These are phyloP conservation scores for Aspergillus carlsbadensis DNA, from an alignment of 495 filamentous ascomycete genomes.

Conservation along the genomic window DNA sequence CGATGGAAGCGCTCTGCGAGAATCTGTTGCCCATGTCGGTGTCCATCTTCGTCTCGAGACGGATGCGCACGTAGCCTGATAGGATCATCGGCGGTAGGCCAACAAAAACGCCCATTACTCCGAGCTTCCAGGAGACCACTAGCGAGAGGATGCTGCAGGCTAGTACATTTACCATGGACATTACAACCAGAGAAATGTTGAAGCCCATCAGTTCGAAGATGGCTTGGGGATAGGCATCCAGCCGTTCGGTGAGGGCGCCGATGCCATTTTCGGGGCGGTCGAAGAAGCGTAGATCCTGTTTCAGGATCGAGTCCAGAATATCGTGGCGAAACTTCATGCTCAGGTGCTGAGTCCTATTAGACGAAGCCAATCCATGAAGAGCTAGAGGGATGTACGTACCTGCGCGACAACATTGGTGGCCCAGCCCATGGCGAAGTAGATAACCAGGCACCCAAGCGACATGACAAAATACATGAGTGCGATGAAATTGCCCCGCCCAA, in stretches of 20 bases:
- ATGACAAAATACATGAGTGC: constrained; percentile 63
- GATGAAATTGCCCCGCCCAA: constrained; percentile 48
- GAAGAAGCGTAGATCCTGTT: constrained; percentile 89
- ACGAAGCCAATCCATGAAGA: constrained; percentile 15
- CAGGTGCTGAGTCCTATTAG: constrained; percentile 59
- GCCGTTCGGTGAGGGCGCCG: constrained; percentile 68
- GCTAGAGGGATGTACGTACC: constrained; percentile 44
- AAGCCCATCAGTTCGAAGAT: constrained; percentile 75
- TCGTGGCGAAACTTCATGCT: constrained; percentile 75
- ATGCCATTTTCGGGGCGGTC: constrained; percentile 80
- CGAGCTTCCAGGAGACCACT: constrained; percentile 55
- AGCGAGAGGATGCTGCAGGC: constrained; percentile 24
- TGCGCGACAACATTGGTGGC: constrained; percentile 47
- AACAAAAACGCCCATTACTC: constrained; percentile 48
- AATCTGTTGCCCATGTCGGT: constrained; percentile 53
- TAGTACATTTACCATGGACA: constrained; percentile 54
- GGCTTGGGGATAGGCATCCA: constrained; percentile 74
- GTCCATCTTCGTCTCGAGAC: constrained; percentile 71
- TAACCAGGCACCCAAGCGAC: constrained; percentile 45
- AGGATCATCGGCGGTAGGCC: constrained; percentile 29
- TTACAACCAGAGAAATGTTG: constrained; percentile 77
- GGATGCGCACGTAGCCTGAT: constrained; percentile 60
- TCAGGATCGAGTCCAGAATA: constrained; percentile 81
- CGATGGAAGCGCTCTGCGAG: constrained; percentile 61
- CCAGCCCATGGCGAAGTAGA: constrained; percentile 55